Evolutionary conservation across 1,139 yeast genomes (phyloP), one percentile per base, ranked within the genome.

Genomic region (Suhomyces yuchorum): DNA sequence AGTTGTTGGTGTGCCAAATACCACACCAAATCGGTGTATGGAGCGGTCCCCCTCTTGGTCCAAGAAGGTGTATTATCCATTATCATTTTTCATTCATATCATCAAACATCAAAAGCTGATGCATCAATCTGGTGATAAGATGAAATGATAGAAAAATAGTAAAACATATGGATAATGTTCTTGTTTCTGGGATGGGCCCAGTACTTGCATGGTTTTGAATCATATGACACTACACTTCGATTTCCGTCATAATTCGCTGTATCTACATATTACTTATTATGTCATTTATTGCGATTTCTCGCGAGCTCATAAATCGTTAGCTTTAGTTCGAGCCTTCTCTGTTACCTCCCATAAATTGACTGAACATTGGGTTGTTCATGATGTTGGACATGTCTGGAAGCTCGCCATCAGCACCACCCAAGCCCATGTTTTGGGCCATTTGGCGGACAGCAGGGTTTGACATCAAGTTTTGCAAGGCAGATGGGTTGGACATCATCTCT

Each of bases 401-500:
- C 41, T 62, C 59, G 19, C 76, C 78, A 47, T 70, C 73, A 44
- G 74, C 81, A 28, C 80, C 81, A 35, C 89, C 90, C 43, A 80
- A 65, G 8, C 87, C 82, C 67, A 87, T 74, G 51, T 72, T 80
- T 57, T 80, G 80, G 37, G 95, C 95, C 95, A 87, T 86, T 64
- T 83, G 85, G 61, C 80, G 81, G 18, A 88, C 62, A 58, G 84
- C 82, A 22, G 97, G 97, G 66, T 90, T 88, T 66, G 72, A 82
- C 91, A 92, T 84, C 66, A 92, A 72, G 48, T 84, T 82, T 54
- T 73, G 77, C 75, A 92, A 73, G 43, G 96, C 92, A 39, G 74
- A 79, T 28, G 98, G 98, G 66, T 92, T 85, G 51, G 84, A 82
- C 96, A 92, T 91, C 87, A 93, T 81, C 63, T 83, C 83, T 67